Evolutionary conservation across 768 basidiomycete species (phyloP).

Genomic region (Gymnopilus dilepis): DNA sequence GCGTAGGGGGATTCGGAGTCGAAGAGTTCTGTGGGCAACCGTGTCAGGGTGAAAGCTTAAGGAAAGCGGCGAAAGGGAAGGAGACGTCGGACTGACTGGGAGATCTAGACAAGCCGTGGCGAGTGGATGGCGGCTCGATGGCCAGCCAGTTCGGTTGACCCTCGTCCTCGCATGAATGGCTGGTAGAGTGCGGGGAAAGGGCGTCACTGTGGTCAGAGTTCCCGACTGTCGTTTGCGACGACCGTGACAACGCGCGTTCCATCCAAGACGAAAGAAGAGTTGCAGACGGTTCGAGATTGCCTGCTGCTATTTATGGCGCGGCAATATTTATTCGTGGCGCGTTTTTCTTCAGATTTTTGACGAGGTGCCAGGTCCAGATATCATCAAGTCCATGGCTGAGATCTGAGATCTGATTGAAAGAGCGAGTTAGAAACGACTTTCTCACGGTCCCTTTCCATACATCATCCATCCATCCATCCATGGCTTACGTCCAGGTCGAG

Average conservation of each 20-base stretch:
- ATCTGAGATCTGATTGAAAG: too few species aligned
- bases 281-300: too few species aligned
- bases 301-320: too few species aligned
- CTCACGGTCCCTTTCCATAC: slow-evolving; percentile 17
- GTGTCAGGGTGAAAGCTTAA: too few species aligned
- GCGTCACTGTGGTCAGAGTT: neutral
- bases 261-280: neutral
- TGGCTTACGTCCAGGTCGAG: slow-evolving; percentile 79
- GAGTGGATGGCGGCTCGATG: slow-evolving; percentile 11
- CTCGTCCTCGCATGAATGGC: neutral
- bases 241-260: neutral
- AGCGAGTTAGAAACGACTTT: too few species aligned
- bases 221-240: neutral
- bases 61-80: neutral
- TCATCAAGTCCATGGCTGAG: too few species aligned
- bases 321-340: too few species aligned
- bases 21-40: too few species aligned
- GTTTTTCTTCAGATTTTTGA: neutral
- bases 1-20: too few species aligned
- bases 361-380: too few species aligned
- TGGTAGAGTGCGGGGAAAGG: neutral
- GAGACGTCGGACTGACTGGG: neutral
- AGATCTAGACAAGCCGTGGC: neutral
- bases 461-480: too few species aligned
- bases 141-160: slow-evolving; percentile 12